Conservation (phyloP, 768 basidiomycete genomes). For the Austroboletus eburneus region DNA sequence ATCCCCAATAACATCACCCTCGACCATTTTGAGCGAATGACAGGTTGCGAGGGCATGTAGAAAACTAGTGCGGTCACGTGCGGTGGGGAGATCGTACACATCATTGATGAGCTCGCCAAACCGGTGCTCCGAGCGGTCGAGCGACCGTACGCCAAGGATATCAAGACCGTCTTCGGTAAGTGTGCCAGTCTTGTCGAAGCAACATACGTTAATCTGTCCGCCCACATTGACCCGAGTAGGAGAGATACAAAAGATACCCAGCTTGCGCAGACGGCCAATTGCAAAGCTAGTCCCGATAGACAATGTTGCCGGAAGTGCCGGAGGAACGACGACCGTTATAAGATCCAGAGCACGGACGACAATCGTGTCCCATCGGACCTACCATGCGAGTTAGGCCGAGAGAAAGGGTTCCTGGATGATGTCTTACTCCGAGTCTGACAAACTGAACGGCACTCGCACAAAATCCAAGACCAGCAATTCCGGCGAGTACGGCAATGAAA, state of each 20-base stretch:
- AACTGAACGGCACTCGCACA: slow-evolving; percentile 91
- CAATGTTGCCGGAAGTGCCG: slow-evolving; percentile 93
- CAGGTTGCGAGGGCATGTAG: slow-evolving; percentile 94
- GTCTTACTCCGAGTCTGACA: slow-evolving; percentile 72
- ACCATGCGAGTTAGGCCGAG: slow-evolving; percentile 2
- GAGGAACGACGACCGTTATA: slow-evolving; percentile 96
- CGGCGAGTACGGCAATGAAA: slow-evolving; percentile 88
- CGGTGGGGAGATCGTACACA: slow-evolving; percentile 76
- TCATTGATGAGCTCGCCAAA: slow-evolving; percentile 92
- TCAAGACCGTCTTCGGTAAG: slow-evolving; percentile 97
- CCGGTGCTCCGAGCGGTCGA: slow-evolving; percentile 68
- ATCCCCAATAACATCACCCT: slow-evolving; percentile 87
- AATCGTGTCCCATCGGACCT: slow-evolving; percentile 91
- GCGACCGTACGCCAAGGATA: slow-evolving; percentile 86
- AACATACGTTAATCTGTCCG: slow-evolving; percentile 95
- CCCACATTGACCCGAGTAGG: slow-evolving; percentile 93
- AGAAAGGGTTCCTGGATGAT: not conserved
- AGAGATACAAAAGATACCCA: slow-evolving; percentile 93
- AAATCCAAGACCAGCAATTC: slow-evolving; percentile 91
- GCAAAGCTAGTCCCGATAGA: slow-evolving; percentile 98
- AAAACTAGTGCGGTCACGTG: slow-evolving; percentile 74
- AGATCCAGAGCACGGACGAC: slow-evolving; percentile 88
- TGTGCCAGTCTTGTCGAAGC: slow-evolving; percentile 99
- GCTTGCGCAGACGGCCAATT: slow-evolving; percentile 78
- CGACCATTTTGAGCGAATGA: slow-evolving; percentile 89